Evolutionary conservation across 2,329 filamentous ascomycete species (phyloP), one percentile per base, ranked within the genome.

Genomic region (Aciculosporium take): DNA sequence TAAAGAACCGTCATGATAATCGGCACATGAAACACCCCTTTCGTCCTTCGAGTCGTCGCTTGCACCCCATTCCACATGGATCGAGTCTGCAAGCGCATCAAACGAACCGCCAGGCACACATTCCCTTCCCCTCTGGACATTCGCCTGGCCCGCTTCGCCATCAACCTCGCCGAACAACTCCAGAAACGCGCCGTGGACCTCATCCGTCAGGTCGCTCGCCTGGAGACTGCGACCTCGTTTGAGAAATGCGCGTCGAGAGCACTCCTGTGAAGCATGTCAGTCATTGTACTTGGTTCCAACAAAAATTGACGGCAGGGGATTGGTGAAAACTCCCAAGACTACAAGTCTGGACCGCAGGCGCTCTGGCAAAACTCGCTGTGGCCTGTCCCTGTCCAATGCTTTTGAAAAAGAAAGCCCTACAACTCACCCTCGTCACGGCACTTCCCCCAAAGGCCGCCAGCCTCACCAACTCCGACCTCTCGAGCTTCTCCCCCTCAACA

Each of bases 191-290:
- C 67, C 67, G 53, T 94, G 81, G 8, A 98, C 83, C 62, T 94
- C 82, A 15, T 91, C 86, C 0, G 89, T 95, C 56, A 98, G 64
- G 61, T 96, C 91, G 50, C 84, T 87, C 1, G 91, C 91, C 65
- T 96, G 91, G 56, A 98, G 64, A 56, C 84, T 86, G 48, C 91
- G 74, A 1, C 91, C 89, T 54, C 80, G 84, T 59, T 88, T 84
- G 52, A 75, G 69, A 62, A 93, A 98, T 0, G 91, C 91, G 45
- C 88, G 66, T 38, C 85, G 74, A 17, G 89, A 95, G 56, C 83
- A 94, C 58, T 94, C 75, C 74, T 76, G 43, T 33, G 6, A 28
- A 31, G 5, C 31, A 31, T 27, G 21, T 49, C 23, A 45, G 38
- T 18, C 6, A 24, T 7, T 15, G 27, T 30, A 30, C 28, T 15